Conservation (phyloP, 352 stramenopile species). For the Blastocystis sp. region DNA sequence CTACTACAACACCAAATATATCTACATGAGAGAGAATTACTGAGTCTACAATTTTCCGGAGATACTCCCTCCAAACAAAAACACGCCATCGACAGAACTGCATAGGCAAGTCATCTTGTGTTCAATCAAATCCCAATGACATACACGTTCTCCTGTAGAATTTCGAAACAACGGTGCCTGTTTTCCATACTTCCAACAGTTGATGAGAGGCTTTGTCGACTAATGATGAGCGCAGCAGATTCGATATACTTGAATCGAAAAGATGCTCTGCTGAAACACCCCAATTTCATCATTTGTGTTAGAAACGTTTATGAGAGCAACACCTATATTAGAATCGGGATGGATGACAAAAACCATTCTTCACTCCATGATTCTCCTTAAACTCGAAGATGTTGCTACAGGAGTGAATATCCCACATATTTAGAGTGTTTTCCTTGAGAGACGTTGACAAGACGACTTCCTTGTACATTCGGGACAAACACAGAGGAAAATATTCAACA, state of each 20-base stretch:
- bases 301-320: not conserved
- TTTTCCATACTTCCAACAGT: slow-evolving; percentile 42
- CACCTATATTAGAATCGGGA: not conserved
- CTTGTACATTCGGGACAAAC: not conserved
- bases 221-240: not conserved
- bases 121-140: not conserved
- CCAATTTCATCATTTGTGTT: not conserved
- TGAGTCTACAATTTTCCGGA: slow-evolving; percentile 22
- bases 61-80: slow-evolving; percentile 8
- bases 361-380: slow-evolving; percentile 23
- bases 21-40: not conserved
- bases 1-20: slow-evolving; percentile 37
- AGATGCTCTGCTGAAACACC: slow-evolving; percentile 24
- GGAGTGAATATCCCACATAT: slow-evolving; percentile 42
- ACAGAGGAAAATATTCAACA: not conserved
- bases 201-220: slow-evolving; percentile 30
- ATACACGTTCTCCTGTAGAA: not conserved
- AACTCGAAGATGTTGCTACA: slow-evolving; percentile 58
- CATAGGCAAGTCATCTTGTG: slow-evolving; percentile 36
- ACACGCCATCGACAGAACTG: not conserved
- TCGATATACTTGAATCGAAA: not conserved
- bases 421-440: slow-evolving; percentile 38
- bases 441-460: slow-evolving; percentile 46
- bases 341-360: not conserved
- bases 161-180: slow-evolving; percentile 32